Percentiles rank a stretch among this genome's conserved stretches.
Conservation (phyloP, 768 basidiomycete genomes). For the Thelephora aurantiotincta region DNA sequence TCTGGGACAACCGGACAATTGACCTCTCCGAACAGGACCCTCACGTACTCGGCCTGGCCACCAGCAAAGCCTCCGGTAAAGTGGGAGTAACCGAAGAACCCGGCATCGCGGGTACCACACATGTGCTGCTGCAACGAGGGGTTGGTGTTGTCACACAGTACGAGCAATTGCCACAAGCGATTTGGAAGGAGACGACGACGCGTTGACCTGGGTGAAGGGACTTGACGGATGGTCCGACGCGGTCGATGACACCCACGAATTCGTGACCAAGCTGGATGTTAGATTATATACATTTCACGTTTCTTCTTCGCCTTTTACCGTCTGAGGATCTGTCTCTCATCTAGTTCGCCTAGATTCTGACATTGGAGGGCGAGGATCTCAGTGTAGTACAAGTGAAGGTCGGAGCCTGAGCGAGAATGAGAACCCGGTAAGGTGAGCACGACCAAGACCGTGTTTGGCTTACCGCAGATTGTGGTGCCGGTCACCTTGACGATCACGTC, state of each 20-base stretch:
- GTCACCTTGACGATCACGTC: conserved; percentile 69
- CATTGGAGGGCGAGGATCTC: conserved; percentile 61
- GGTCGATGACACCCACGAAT: conserved; percentile 59
- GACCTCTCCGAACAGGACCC: conserved; percentile 57
- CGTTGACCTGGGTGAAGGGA: conserved; percentile 50
- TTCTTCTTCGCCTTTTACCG: no score
- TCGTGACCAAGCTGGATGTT: conserved; percentile 71
- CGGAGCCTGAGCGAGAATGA: conserved; percentile 34
- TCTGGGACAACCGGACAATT: conserved; percentile 63
- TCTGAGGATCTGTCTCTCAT: no score
- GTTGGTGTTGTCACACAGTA: conserved; percentile 63
- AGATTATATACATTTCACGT: no score
- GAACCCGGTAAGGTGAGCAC: conserved; percentile 17
- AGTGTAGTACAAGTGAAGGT: conserved; percentile 52
- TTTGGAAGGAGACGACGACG: conserved; percentile 71
- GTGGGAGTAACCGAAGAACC: conserved; percentile 61
- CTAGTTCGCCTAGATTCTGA: no score
- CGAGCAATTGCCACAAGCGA: conserved; percentile 57
- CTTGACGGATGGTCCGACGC: conserved; percentile 46
- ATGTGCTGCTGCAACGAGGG: conserved; percentile 42
- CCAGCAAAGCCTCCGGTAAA: conserved; percentile 63
- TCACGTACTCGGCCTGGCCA: conserved; percentile 65
- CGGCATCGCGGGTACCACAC: conserved; percentile 57
- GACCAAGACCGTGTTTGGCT: not conserved
- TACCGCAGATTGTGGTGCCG: conserved; percentile 37